Evolutionary conservation across 176 grass and related monocot genomes (phyloP).

Genomic region (Microstegium vimineum): DNA sequence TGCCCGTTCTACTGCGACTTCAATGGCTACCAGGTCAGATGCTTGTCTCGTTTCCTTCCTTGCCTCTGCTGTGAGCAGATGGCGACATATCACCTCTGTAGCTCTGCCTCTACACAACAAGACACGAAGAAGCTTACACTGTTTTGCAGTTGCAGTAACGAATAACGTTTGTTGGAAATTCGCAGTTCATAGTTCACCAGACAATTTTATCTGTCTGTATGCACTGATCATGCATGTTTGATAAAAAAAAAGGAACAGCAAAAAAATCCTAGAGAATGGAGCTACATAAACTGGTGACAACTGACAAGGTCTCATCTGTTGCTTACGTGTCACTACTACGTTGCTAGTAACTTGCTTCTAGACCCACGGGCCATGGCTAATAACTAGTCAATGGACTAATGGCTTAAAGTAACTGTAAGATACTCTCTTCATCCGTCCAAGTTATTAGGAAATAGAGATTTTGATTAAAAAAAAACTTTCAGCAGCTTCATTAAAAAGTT

Average conservation of each 20-base stretch:
- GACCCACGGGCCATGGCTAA: not conserved
- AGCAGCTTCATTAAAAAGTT: no score
- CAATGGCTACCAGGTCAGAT: constrained; percentile 79
- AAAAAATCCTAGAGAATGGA: not conserved
- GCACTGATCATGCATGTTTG: not conserved
- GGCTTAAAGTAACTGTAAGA: no score
- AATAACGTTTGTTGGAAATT: not conserved
- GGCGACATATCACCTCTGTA: not conserved
- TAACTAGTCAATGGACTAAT: not conserved
- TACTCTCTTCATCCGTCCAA: no score
- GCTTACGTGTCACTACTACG: not conserved
- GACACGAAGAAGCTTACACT: not conserved
- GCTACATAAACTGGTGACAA: not conserved
- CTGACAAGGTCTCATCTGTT: not conserved
- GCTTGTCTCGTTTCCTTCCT: not conserved
- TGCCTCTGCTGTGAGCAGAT: not conserved
- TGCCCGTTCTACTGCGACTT: constrained; percentile 98
- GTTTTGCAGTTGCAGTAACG: not conserved
- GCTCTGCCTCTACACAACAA: not conserved
- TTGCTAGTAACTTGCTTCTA: not conserved
- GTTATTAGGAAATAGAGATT: no score
- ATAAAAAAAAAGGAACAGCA: not conserved
- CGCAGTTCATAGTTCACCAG: not conserved
- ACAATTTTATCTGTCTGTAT: not conserved
- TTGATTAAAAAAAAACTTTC: no score